Evolutionary conservation across 345 rosid genomes (phyloP), one percentile per base, ranked within the genome.

Genomic region (Pseudoturritis turrita): DNA sequence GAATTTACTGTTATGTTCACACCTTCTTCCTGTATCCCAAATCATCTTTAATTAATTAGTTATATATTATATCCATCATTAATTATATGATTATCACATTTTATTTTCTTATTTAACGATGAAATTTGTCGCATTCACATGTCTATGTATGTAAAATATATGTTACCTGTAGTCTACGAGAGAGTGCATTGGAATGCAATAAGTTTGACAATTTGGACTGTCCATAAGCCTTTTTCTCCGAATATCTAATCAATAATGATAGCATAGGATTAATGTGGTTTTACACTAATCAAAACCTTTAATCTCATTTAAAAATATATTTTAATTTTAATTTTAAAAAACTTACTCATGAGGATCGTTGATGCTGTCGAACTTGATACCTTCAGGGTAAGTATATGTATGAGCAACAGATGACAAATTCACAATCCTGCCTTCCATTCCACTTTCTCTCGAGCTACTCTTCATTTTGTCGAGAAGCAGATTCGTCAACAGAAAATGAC

Each of bases 351-450:
- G 15, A 46, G 51, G 75, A 6, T 87, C 84, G 39, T 77, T 95
- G 72, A 91, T 83, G 50, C 65, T 23, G 4, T 84, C 76, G 65
- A 95, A 95, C 44, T 59, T 65, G 52, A 95, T 88, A 63, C 96
- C 99, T 35, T 62, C 58, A 6, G 58, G 51, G 46, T 91, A 91
- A 35, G 91, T 79, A 77, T 88, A 80, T 22, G 71, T 51, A 75
- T 95, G 99, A 35, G 97, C 97, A 28, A 95, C 73, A 14, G 99
- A 95, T 63, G 99, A 88, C 69, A 95, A 37, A 74, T 89, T 95
- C 74, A 95, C 87, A 61, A 95, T 89, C 81, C 96, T 85, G 10
- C 99, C 96, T 68, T 95, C 81, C 21, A 81, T 66, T 5, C 96
- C 92, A 7, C 83, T 84, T 7, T 54, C 71, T 52, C 10, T 81